Evolutionary conservation across 345 rosid species (phyloP).

Genomic region (Aethionema arabicum): DNA sequence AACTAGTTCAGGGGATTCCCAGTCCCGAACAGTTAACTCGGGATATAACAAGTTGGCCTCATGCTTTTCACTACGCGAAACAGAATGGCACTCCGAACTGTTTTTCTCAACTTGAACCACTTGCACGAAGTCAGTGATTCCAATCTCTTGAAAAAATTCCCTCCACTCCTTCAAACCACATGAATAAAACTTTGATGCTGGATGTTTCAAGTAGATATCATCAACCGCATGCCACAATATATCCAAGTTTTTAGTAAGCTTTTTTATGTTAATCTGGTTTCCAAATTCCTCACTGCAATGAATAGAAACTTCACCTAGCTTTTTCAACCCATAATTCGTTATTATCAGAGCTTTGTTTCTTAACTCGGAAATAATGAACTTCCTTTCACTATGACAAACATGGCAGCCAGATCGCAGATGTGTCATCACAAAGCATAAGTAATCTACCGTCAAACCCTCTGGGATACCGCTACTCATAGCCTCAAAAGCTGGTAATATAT

Average conservation of each 20-base stretch:
- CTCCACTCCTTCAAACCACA: conserved; percentile 64
- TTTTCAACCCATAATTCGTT: conserved; percentile 71
- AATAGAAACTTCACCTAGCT: conserved; percentile 51
- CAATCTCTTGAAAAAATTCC: conserved; percentile 73
- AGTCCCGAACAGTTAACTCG: conserved; percentile 56
- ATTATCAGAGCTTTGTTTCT: conserved; percentile 58
- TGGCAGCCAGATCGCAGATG: conserved; percentile 76
- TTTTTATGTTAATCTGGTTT: conserved; percentile 50
- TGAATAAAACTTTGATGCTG: conserved; percentile 47
- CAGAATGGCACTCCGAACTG: conserved; percentile 45
- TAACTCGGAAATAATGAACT: conserved; percentile 57
- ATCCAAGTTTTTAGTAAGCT: conserved; percentile 49
- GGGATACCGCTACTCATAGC: conserved; percentile 36
- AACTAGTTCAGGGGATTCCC: conserved; percentile 81
- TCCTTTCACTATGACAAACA: conserved; percentile 65
- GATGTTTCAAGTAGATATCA: conserved; percentile 65
- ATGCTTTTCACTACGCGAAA: conserved; percentile 32
- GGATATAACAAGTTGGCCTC: conserved; percentile 41
- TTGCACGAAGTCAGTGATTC: conserved; percentile 80
- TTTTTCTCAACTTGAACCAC: conserved; percentile 70
- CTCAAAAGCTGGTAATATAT: conserved; percentile 67
- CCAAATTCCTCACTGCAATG: conserved; percentile 75
- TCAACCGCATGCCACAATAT: conserved; percentile 82
- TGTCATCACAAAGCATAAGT: conserved; percentile 77
- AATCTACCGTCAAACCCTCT: conserved; percentile 60